Conservation (phyloP, 2,329 filamentous ascomycete genomes). For the Fusarium domesticum region DNA sequence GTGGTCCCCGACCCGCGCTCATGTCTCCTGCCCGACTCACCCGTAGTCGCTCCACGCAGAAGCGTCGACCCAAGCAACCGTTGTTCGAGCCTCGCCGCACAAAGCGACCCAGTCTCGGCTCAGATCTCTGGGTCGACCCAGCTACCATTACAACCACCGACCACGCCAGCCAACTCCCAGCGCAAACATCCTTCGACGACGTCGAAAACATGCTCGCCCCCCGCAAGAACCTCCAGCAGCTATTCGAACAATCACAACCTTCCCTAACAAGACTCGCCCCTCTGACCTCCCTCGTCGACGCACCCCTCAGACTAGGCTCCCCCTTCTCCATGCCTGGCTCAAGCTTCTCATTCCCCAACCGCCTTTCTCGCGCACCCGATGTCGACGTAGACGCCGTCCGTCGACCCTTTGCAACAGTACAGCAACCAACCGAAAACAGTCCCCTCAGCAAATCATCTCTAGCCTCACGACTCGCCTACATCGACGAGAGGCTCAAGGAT, state of each 20-base stretch:
- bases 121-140: slow-evolving; percentile 53
- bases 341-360: slow-evolving; percentile 61
- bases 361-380: slow-evolving; percentile 46
- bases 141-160: slow-evolving; percentile 25
- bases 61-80: slow-evolving; percentile 49
- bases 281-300: slow-evolving; percentile 33
- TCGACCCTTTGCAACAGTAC: slow-evolving; percentile 57
- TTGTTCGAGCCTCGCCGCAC: slow-evolving; percentile 46
- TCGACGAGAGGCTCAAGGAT: slow-evolving; percentile 56
- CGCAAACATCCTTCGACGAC: slow-evolving; percentile 25
- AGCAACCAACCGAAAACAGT: slow-evolving; percentile 42
- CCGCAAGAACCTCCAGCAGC: slow-evolving; percentile 41
- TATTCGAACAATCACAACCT: slow-evolving; percentile 36
- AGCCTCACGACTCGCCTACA: slow-evolving; percentile 53
- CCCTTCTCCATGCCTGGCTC: slow-evolving; percentile 51
- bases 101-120: slow-evolving; percentile 53
- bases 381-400: slow-evolving; percentile 45
- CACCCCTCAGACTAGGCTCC: slow-evolving; percentile 54
- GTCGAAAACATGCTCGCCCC: slow-evolving; percentile 41
- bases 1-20: slow-evolving; percentile 45
- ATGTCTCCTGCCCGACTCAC: slow-evolving; percentile 53
- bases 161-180: slow-evolving; percentile 31
- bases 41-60: slow-evolving; percentile 52
- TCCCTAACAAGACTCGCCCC: slow-evolving; percentile 12
- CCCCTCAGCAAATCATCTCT: slow-evolving; percentile 43